A percentile compares a stretch with the other conserved stretches of the same genome.
Conservation (phyloP, 2,329 filamentous ascomycete species). For the Pseudonectria foliicola region DNA sequence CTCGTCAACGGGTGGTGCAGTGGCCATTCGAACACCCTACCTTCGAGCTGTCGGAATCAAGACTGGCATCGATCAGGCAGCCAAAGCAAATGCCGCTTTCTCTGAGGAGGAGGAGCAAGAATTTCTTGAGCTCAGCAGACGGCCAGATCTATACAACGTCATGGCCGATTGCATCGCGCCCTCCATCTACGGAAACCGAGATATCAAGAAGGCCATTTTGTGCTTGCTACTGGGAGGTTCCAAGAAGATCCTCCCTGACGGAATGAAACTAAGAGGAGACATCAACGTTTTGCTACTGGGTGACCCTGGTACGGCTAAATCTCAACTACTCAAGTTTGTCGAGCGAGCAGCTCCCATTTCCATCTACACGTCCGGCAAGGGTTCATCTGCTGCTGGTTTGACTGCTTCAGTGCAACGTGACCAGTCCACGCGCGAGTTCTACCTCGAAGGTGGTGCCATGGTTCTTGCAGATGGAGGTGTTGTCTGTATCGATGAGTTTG, state of each 20-base stretch:
- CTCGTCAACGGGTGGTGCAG: constrained; percentile 65
- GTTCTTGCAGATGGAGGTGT: constrained; percentile 94
- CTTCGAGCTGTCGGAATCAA: constrained; percentile 88
- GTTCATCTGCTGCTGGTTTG: constrained; percentile 92
- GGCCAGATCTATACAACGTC: constrained; percentile 84
- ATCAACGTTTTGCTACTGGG: constrained; percentile 96
- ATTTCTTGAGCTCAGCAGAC: constrained; percentile 81
- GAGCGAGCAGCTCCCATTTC: constrained; percentile 94
- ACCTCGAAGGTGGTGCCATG: constrained; percentile 97
- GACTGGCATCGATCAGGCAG: constrained; percentile 81
- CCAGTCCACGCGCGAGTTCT: constrained; percentile 87
- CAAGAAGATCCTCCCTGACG: constrained; percentile 95
- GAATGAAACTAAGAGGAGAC: constrained; percentile 94
- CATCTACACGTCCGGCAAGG: constrained; percentile 98
- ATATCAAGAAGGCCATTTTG: constrained; percentile 96
- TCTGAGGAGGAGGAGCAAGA: constrained; percentile 96
- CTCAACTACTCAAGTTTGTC: constrained; percentile 93
- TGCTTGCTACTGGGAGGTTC: constrained; percentile 90
- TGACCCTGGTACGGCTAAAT: constrained; percentile 97
- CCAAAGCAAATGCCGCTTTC: constrained; percentile 77
- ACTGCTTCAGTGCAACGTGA: constrained; percentile 96
- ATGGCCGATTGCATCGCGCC: constrained; percentile 92
- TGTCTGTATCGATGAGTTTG: constrained; percentile 98
- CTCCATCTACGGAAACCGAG: constrained; percentile 90
- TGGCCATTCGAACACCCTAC: constrained; percentile 93